Conservation (phyloP, 306 rosid genomes). For the Cucumis sativus region DNA sequence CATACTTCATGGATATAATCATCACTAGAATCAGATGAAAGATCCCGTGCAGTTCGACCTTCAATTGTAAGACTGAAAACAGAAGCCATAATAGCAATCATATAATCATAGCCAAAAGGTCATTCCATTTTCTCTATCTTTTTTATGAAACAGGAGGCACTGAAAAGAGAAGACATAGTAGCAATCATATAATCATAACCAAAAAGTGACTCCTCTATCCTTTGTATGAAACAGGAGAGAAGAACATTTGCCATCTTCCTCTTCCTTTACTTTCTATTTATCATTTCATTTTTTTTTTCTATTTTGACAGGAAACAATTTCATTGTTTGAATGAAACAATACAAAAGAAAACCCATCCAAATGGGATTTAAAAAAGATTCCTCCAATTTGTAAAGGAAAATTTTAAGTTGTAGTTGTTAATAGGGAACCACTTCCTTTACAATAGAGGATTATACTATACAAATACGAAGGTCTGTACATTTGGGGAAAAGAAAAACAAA, state of each 20-base stretch:
- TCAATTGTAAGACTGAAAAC: not conserved
- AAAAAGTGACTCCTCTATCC: not conserved
- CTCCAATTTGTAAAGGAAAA: no score
- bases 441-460: not conserved
- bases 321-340: no score
- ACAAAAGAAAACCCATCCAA: no score
- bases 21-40: conserved; percentile 40
- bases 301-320: no score
- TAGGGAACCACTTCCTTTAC: not conserved
- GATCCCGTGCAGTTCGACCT: conserved; percentile 28
- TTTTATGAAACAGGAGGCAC: not conserved
- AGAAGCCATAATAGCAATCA: not conserved
- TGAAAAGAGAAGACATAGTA: not conserved
- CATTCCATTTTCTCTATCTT: not conserved
- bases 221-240: not conserved
- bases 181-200: not conserved
- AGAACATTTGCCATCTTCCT: not conserved
- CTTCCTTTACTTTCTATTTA: no score
- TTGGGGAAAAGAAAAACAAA: not conserved
- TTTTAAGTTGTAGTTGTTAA: no score
- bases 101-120: not conserved
- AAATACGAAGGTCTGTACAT: not conserved
- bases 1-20: conserved; percentile 36
- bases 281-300: no score
- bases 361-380: no score